Base-by-base conservation (phyloP, 371 early-diverging fungal genomes). In the Mortierella sp. region DNA sequence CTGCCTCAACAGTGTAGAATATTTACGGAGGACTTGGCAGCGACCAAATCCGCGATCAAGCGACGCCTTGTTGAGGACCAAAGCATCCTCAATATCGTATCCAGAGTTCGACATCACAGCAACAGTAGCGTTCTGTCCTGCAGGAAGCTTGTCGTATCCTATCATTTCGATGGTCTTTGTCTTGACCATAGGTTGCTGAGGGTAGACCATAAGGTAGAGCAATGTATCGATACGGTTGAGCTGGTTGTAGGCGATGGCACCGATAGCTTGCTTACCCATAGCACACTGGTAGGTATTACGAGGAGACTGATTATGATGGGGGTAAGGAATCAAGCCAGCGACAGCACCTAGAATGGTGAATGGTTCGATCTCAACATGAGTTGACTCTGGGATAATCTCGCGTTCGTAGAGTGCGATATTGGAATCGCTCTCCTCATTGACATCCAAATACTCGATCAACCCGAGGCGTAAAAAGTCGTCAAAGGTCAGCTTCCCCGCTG, bases 241-340 rank as follows among this genome's bases (percentile, higher is more conserved):
- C 79, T 97, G 95, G 81, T 99, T 99, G 70, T 95, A 96, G 12
- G 94, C 95, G 67, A 98, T 98, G 21, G 95, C 92, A 31, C 99
- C 99, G 60, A 99, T 99, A 51, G 99, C 99, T 84, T 99, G 99
- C 85, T 99, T 99, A 80, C 99, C 99, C 99, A 99, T 99, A 80
- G 99, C 99, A 80, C 98, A 99, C 86, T 98, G 98, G 69, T 94
- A 94, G 6, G 99, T 99, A 85, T 99, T 99, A 86, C 99, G 94
- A 31, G 99, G 99, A 56, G 96, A 95, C 83, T 99, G 99, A 84
- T 99, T 99, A 85, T 99, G 99, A 86, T 99, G 97, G 31, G 99
- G 99, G 84, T 96, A 99, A 46, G 99, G 99, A 89, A 99, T 99
- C 43, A 99, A 83, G 3, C 99, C 98, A 12, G 99, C 99, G 8